Evolutionary conservation across 306 rosid genomes (phyloP), one percentile per base, ranked within the genome.

Genomic region (Cajanus cajan): DNA sequence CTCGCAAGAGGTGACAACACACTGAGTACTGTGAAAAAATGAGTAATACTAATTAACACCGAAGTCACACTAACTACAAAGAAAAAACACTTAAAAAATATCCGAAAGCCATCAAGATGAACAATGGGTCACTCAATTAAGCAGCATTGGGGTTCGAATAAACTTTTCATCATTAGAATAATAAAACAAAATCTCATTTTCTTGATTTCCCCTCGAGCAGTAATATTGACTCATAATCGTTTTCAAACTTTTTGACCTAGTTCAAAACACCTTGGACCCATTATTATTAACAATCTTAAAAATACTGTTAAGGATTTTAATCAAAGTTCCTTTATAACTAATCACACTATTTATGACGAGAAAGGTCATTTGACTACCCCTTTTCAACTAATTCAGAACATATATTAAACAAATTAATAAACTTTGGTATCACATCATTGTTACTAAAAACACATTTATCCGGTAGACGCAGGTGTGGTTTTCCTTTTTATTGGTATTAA

Each of bases 211-310:
- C 59, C 37, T 48, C 16, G 37, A 43, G 66, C 47, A 61, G 68
- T 51, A 47, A 50, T 40, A 1, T 82, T 16, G 24, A 58, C 28
- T 66, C 50, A 78, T 73, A 22, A 71, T 71, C 51, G 24, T 77
- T 77, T 62, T 33, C 52, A 47, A 78, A 73, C 68, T 52, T 83
- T 76, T 83, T 83, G 80, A 83, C 83, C 80, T 78, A 31, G 24
- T 55, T 78, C 66, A 73, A 66, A n/a, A 73, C 73, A 78, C 37
- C 28, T 47, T 73, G 73, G 78, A 68, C 80, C 78, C 87, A 78
- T 83, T 52, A 9, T 45, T 10, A 5, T 52, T 40, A 55, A 51
- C 50, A 44, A 66, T 73, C 65, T 61, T 31, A 40, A 76, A 50
- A 40, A 51, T 8, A 36, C 70, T 45, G n/a, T 19, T 16, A 74